Evolutionary conservation across 2,329 filamentous ascomycete genomes (phyloP), one percentile per base, ranked within the genome.

Genomic region (Tolypocladium pustulatum): DNA sequence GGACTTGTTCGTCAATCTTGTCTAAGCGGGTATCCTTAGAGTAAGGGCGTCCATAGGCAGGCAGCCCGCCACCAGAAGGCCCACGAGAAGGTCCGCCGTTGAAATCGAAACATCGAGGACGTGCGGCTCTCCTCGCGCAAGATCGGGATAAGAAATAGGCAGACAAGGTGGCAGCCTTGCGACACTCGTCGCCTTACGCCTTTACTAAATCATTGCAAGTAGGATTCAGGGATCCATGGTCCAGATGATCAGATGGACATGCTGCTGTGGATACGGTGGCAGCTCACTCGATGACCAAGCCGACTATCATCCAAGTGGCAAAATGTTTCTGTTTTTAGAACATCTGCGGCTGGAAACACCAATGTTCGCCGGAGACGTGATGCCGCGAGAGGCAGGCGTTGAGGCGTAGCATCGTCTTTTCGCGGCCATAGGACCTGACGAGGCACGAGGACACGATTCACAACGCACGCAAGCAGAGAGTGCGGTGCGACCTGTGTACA

Each of bases 371-470:
- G 25, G 6, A 49, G 25, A 30, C 12, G 13, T 2, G 4, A 9
- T 9, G 46, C 46, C 13, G 25, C 25, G 15, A 6, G 25, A 3
- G 3, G 25, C 15, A 20, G 1, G 43, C 25, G 17, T 17, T 30
- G 13, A 13, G 25, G 0, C 97, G 94, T 81, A 93, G 90, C 71
- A 95, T 91, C 0, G 81, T 96, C 57, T 97, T 99, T 74, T 97
- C 93, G 0, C 81, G 94, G 25, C 94, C 94, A 1, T 99, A 99
- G 78, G 94, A 99, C 73, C 81, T 99, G 57, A 99, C 94, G 0
- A 83, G 94, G 27, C 94, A 99, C 70, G 94, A 99, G 72, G 93
- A 97, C 65, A 97, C 94, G 0, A 97, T 97, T 63, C 94, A 97
- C 81, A 97, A 97, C 66, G 87, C 86, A 1, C 86, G 90, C 67